Evolutionary conservation across 495 filamentous ascomycete genomes (phyloP).

Genomic region (Chaetomium cochliodes): DNA sequence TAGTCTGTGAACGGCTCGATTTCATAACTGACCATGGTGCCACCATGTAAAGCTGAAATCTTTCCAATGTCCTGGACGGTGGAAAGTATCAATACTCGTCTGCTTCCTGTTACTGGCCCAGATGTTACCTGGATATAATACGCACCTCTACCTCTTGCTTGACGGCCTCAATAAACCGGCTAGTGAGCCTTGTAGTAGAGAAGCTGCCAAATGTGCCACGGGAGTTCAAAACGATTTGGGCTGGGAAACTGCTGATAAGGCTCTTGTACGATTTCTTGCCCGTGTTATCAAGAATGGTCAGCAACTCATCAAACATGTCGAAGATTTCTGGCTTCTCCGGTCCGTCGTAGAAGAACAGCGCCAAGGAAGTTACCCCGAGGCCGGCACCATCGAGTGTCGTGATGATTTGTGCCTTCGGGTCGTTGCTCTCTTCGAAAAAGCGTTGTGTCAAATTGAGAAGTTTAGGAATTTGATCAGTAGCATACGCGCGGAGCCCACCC

Average conservation of each 20-base stretch:
- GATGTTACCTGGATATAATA: neutral
- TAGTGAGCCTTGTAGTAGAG: slow-evolving; percentile 27
- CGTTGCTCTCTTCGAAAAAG: slow-evolving; percentile 45
- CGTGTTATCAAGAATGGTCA: slow-evolving; percentile 45
- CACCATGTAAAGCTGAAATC: slow-evolving; percentile 13
- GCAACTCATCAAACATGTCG: slow-evolving; percentile 54
- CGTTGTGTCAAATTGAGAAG: slow-evolving; percentile 54
- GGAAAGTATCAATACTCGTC: too few species aligned
- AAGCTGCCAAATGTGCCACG: slow-evolving; percentile 29
- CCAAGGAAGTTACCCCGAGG: slow-evolving; percentile 54
- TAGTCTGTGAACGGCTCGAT: slow-evolving; percentile 33
- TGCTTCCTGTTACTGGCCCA: neutral
- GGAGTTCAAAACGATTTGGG: slow-evolving; percentile 22
- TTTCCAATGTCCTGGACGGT: slow-evolving; percentile 14
- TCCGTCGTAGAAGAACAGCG: slow-evolving; percentile 60
- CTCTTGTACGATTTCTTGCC: slow-evolving; percentile 53
- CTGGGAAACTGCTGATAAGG: slow-evolving; percentile 36
- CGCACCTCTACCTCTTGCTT: slow-evolving; percentile 23
- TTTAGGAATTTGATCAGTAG: slow-evolving; percentile 27
- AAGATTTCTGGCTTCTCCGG: slow-evolving; percentile 56
- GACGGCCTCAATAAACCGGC: slow-evolving; percentile 22
- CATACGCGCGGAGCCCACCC: slow-evolving; percentile 49
- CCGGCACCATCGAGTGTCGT: slow-evolving; percentile 47
- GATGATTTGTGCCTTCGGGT: slow-evolving; percentile 52
- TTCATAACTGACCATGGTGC: slow-evolving; percentile 25